Evolutionary conservation across 2,329 filamentous ascomycete species (phyloP), one percentile per base, ranked within the genome.

Genomic region (Cordyceps javanica): DNA sequence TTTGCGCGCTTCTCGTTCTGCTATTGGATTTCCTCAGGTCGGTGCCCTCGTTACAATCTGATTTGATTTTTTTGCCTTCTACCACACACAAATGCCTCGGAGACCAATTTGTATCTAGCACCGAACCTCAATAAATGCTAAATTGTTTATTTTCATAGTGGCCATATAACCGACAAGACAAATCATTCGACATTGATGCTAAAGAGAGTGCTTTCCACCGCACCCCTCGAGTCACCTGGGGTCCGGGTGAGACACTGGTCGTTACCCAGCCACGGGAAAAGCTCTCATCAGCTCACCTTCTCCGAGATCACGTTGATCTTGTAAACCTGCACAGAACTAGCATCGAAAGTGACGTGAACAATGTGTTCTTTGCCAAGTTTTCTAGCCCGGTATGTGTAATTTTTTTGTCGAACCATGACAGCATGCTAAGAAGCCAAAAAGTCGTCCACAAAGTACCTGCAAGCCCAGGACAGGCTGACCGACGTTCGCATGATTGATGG

Each of bases 11-110:
- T 73, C 77, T 36, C 68, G 77, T 63, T 72, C 78, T 60, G 75
- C 77, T 65, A 84, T 84, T 74, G 88, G 89, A 69, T 89, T 93
- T 73, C 87, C 81, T 59, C 81, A 97, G 92, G 94, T 97, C 85
- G 88, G 93, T 93, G 73, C 77, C 66, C 69, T 70, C 62, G 66
- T 70, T 70, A 66, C 69, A 62, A 66, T 64, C 64, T 75, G 68
- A 72, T 63, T 62, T 62, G 34, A 50, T 59, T 60, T 19, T 48
- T 51, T 60, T 58, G 19, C 50, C 56, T 32, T 54, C 36, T 59
- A 48, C 49, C 23, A 56, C 50, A 46, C 23, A 36, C 41, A 38
- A 55, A 41, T 51, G 23, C 46, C 36, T 51, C 51, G 28, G 14
- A 45, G 46, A 25, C 21, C 49, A 55, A 41, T 57, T 50, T 73